Base-by-base conservation (phyloP, 2,329 filamentous ascomycete species). In the Penicillium nordicum region DNA sequence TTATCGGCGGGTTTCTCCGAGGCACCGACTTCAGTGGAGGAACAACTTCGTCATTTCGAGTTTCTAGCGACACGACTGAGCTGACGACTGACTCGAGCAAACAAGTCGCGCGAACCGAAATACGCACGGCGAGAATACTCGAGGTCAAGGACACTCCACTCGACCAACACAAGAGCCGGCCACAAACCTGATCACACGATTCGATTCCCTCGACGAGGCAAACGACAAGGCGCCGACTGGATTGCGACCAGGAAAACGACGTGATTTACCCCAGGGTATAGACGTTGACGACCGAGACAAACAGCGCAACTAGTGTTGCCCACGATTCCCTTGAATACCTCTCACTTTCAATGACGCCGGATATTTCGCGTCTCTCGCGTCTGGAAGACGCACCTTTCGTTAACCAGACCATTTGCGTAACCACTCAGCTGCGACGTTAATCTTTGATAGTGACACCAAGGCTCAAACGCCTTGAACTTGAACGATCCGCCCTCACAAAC, bases 1-100 rank as follows among this genome's bases (percentile, higher is more conserved):
- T 68, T 68, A 68, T 68, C 66, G 60, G 64, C 55, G 62, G 58
- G 63, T 62, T 63, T 57, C 55, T 63, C 63, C 62, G 54, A 52
- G 50, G 43, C 41, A 45, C 49, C 36, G 62, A 50, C 38, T 50
- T 62, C 58, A 63, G 61, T 11, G 23, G 30, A 32, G n/a, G 21
- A 50, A 34, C 23, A 30, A 45, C 38, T 36, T 45, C 49, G 62
- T 66, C 63, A 66, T 64, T 44, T 44, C 21, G 36, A 50, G 47
- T 50, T 29, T 16, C 46, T 16, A 23, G 30, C 25, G 8, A 23
- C 14, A 18, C 32, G 16, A 40, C 44, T n/a, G 29, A 43, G 21
- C 8, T 25, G 16, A n/a, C 29, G 9, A 46, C n/a, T 21, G 23
- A 51, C 40, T 41, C 32, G 14, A 50, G 30, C 37, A 41, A 16